Percentiles rank a stretch among this genome's conserved stretches.
These are phyloP conservation scores for Bipolaris sorokiniana DNA, from an alignment of 2,329 filamentous ascomycete species.

Conservation along the genomic window DNA sequence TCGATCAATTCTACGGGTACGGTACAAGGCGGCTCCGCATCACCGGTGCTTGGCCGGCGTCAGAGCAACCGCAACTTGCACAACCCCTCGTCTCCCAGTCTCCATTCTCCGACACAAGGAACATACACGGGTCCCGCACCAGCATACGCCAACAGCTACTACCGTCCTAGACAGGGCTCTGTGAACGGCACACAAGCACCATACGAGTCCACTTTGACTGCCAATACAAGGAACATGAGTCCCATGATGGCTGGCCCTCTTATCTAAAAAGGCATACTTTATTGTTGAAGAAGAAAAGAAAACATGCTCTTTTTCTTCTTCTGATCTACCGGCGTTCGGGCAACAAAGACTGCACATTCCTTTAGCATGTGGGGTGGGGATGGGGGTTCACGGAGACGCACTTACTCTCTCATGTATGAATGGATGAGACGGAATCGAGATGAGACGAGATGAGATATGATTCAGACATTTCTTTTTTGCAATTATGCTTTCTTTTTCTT, in stretches of 20 bases:
- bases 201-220: constrained; percentile 39
- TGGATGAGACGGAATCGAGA: not conserved
- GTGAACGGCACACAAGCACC: constrained; percentile 21
- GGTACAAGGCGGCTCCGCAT: constrained; percentile 32
- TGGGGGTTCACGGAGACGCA: constrained; percentile 1
- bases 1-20: constrained; percentile 41
- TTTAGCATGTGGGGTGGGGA: constrained; percentile 9
- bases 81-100: constrained; percentile 30
- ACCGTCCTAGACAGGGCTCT: constrained; percentile 38
- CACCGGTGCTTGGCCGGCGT: constrained; percentile 40
- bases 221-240: constrained; percentile 33
- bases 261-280: constrained; percentile 26
- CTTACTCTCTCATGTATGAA: too few species aligned
- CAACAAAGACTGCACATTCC: constrained; percentile 3
- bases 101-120: constrained; percentile 32
- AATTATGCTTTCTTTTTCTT: not conserved
- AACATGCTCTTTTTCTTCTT: not conserved
- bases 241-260: constrained; percentile 44
- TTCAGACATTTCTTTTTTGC: not conserved
- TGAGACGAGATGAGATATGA: not conserved
- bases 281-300: not conserved
- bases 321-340: not conserved
- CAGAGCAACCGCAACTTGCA: constrained; percentile 47
- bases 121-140: constrained; percentile 30
- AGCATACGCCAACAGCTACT: constrained; percentile 39